A percentile compares a stretch with the other conserved stretches of the same genome.
Conservation (phyloP, 2,329 filamentous ascomycete species). For the Gnomoniopsis smithogilvyi region DNA sequence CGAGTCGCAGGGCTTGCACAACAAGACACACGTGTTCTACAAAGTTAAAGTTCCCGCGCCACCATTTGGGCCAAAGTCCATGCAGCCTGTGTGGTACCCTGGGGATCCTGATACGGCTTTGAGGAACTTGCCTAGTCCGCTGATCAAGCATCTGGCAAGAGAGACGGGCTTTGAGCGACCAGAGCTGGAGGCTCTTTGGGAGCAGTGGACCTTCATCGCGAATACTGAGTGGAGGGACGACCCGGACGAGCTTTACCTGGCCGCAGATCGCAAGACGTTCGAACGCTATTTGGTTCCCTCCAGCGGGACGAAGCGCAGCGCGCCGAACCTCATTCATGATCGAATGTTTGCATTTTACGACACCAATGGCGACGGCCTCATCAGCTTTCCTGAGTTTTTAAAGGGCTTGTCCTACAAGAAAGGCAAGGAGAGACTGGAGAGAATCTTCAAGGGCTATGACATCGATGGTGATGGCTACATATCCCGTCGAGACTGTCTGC, state of each 20-base stretch:
- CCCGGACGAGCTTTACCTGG: slow-evolving; percentile 71
- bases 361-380: slow-evolving; percentile 80
- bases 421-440: slow-evolving; percentile 64
- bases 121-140: slow-evolving; percentile 60
- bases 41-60: slow-evolving; percentile 90
- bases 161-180: slow-evolving; percentile 80
- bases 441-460: slow-evolving; percentile 87
- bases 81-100: slow-evolving; percentile 82
- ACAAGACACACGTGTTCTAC: slow-evolving; percentile 93
- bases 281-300: slow-evolving; percentile 85
- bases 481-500: slow-evolving; percentile 79
- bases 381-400: slow-evolving; percentile 90
- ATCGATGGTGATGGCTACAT: slow-evolving; percentile 85
- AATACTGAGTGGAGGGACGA: slow-evolving; percentile 81
- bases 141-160: slow-evolving; percentile 66
- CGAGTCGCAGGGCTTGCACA: slow-evolving; percentile 74
- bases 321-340: slow-evolving; percentile 89
- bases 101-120: slow-evolving; percentile 75
- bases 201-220: slow-evolving; percentile 94
- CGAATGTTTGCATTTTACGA: slow-evolving; percentile 98
- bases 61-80: slow-evolving; percentile 75
- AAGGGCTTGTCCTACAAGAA: slow-evolving; percentile 72
- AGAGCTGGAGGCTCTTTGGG: slow-evolving; percentile 90
- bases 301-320: slow-evolving; percentile 72
- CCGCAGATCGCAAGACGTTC: slow-evolving; percentile 91